phyloP scores from a whole-genome alignment of 2,329 filamentous ascomycete genomes.

The Westerdykella ornata region DNA sequence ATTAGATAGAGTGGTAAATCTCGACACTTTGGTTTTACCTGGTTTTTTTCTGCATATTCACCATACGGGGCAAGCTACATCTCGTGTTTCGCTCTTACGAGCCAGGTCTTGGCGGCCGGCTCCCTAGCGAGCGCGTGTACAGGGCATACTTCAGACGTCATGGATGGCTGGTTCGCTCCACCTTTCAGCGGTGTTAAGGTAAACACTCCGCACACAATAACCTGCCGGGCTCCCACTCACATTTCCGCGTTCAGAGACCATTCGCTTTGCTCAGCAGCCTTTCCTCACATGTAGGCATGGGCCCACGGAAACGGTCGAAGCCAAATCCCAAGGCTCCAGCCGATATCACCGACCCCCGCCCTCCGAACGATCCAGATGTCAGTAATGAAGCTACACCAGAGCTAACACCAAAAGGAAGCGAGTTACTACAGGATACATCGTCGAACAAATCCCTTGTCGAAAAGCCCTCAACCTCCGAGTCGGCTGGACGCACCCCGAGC shows the following conservation, averaged over 20 bases:
- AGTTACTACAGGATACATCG: slow-evolving; percentile 11
- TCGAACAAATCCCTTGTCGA: slow-evolving; percentile 11
- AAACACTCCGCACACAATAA: slow-evolving; percentile 3
- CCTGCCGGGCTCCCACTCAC: slow-evolving; percentile 5
- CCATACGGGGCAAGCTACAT: too few species aligned
- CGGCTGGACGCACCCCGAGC: slow-evolving; percentile 14
- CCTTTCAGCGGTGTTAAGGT: slow-evolving; percentile 16
- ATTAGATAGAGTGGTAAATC: too few species aligned
- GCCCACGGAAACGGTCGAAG: slow-evolving; percentile 40
- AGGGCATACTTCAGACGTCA: neutral
- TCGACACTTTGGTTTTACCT: too few species aligned
- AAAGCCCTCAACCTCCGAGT: slow-evolving; percentile 13
- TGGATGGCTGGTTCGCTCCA: neutral
- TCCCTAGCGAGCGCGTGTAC: neutral
- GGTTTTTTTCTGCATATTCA: too few species aligned
- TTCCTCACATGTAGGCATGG: slow-evolving; percentile 24
- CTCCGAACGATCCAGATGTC: slow-evolving; percentile 6
- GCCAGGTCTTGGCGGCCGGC: too few species aligned
- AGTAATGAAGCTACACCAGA: slow-evolving; percentile 9
- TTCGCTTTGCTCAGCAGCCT: slow-evolving; percentile 11
- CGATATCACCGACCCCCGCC: slow-evolving; percentile 6
- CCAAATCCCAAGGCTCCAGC: slow-evolving; percentile 30
- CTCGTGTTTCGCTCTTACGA: too few species aligned
- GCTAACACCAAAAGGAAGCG: slow-evolving; percentile 12
- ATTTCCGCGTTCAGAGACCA: slow-evolving; percentile 13